A percentile compares a stretch with the other conserved stretches of the same genome.
Evolutionary conservation across 345 rosid species (phyloP).

Genomic region (Erodium maritimum): DNA sequence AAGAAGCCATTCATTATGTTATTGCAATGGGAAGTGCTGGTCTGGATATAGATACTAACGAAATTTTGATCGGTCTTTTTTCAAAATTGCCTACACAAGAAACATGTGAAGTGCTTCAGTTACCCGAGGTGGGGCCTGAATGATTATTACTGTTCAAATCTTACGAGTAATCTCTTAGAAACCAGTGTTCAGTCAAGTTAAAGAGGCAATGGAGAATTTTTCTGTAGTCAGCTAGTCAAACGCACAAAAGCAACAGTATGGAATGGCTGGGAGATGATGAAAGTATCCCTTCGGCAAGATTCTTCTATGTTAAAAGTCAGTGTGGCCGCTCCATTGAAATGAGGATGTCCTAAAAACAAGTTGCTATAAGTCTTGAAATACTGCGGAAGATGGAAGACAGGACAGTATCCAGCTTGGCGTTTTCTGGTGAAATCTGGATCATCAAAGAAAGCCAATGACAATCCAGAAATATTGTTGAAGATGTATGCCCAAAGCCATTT

Average conservation of each 20-base stretch:
- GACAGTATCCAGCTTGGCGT: constrained; percentile 36
- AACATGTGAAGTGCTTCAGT: constrained; percentile 47
- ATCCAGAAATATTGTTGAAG: constrained; percentile 37
- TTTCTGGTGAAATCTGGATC: constrained; percentile 57
- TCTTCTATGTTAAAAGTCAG: constrained; percentile 15
- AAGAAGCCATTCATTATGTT: constrained; percentile 43
- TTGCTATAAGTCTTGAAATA: too few relatives aligned
- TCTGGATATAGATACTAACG: constrained; percentile 41
- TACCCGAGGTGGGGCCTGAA: too few relatives aligned
- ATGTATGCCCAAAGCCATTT: constrained; percentile 34
- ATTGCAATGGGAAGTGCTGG: constrained; percentile 53
- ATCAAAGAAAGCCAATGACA: constrained; percentile 43
- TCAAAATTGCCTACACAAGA: constrained; percentile 65
- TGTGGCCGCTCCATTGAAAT: background rate
- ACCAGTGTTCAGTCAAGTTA: constrained; percentile 58
- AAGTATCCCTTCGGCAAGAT: constrained; percentile 60
- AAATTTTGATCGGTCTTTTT: constrained; percentile 71
- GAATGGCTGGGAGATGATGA: constrained; percentile 64
- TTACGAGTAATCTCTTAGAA: constrained; percentile 72
- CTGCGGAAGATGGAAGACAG: constrained; percentile 15
- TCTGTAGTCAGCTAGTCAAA: constrained; percentile 55
- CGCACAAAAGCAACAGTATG: constrained; percentile 62
- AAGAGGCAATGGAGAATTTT: constrained; percentile 49
- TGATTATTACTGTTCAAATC: constrained; percentile 53
- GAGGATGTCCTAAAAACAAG: background rate